Evolutionary conservation across 495 filamentous ascomycete species (phyloP), one percentile per base, ranked within the genome.

Genomic region (Lichenothelia convexa): DNA sequence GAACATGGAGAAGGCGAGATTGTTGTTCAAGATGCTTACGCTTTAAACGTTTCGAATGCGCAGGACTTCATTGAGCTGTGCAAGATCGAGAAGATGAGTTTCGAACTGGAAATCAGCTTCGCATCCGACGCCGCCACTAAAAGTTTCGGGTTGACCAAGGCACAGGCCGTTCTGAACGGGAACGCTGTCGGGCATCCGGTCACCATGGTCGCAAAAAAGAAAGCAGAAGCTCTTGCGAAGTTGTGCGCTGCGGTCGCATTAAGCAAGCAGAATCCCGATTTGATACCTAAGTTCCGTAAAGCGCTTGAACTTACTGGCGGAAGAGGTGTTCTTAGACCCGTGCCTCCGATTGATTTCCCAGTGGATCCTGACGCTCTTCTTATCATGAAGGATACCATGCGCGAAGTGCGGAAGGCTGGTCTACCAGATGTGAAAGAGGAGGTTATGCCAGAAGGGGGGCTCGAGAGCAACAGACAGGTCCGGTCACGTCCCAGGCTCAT

Each of bases 61-160:
- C 46, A 39, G 19, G 50, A 46, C 13, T 66, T 65, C 43, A 47
- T 67, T 32, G 57, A 61, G 3, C 64, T 53, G 39, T 57, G 53
- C 30, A 58, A 49, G 33, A 46, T 56, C n/a, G 11, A 46, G 1
- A 46, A 54, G 11, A 44, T 36, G 5, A 37, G 40, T 7, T 24
- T 45, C n/a, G 27, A 32, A 15, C 44, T 58, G n/a, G 57, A 60
- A n/a, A 27, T 55, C 18, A 17, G 45, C 12, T n/a, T n/a, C n/a
- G n/a, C n/a, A n/a, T n/a, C n/a, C n/a, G n/a, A n/a, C n/a, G n/a
- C n/a, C n/a, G n/a, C n/a, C n/a, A n/a, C n/a, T n/a, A n/a, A n/a
- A n/a, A n/a, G n/a, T n/a, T n/a, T n/a, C n/a, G n/a, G n/a, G n/a
- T n/a, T n/a, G n/a, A 18, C 39, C 9, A 46, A 51, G 36, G 26